These are phyloP conservation scores for Madurella mycetomatis DNA, from an alignment of 2,329 filamentous ascomycete species.

Conservation along the genomic window DNA sequence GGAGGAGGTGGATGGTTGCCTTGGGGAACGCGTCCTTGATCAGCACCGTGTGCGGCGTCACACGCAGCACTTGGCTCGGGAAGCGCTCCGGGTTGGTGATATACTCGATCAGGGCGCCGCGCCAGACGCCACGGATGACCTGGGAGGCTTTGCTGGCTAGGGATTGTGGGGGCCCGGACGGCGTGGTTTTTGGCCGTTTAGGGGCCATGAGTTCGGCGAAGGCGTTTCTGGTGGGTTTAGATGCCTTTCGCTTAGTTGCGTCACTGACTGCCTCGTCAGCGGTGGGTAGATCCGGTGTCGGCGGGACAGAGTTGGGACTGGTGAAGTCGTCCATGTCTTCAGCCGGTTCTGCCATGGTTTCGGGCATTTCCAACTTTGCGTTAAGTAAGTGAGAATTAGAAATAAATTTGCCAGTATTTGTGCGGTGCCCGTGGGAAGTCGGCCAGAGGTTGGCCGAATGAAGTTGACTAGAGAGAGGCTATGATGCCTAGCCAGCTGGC, in stretches of 20 bases:
- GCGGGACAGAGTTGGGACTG: not conserved
- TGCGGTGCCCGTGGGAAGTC: too few relatives aligned
- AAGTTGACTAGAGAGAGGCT: too few relatives aligned
- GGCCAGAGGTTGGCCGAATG: too few relatives aligned
- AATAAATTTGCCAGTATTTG: too few relatives aligned
- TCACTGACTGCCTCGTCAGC: not conserved
- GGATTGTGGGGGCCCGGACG: slow-evolving; percentile 7
- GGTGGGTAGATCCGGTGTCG: not conserved
- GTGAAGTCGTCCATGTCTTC: slow-evolving; percentile 15
- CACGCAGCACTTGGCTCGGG: slow-evolving; percentile 58
- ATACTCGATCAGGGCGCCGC: slow-evolving; percentile 64
- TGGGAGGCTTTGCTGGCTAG: slow-evolving; percentile 13
- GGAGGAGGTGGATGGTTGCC: slow-evolving; percentile 74
- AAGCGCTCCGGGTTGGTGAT: slow-evolving; percentile 59
- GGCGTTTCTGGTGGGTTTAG: slow-evolving; percentile 26
- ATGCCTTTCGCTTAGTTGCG: slow-evolving; percentile 22
- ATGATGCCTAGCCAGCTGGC: too few relatives aligned
- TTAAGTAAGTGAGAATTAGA: too few relatives aligned
- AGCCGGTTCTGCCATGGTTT: slow-evolving; percentile 14
- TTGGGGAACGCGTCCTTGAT: slow-evolving; percentile 87
- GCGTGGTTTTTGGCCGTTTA: slow-evolving; percentile 37
- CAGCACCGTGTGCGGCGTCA: slow-evolving; percentile 65
- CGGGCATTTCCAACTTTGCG: too few relatives aligned
- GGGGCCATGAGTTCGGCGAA: slow-evolving; percentile 52
- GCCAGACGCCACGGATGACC: slow-evolving; percentile 25